Evolutionary conservation across 352 stramenopile genomes (phyloP), one percentile per base, ranked within the genome.

Genomic region (Globisporangium paroecandrum): DNA sequence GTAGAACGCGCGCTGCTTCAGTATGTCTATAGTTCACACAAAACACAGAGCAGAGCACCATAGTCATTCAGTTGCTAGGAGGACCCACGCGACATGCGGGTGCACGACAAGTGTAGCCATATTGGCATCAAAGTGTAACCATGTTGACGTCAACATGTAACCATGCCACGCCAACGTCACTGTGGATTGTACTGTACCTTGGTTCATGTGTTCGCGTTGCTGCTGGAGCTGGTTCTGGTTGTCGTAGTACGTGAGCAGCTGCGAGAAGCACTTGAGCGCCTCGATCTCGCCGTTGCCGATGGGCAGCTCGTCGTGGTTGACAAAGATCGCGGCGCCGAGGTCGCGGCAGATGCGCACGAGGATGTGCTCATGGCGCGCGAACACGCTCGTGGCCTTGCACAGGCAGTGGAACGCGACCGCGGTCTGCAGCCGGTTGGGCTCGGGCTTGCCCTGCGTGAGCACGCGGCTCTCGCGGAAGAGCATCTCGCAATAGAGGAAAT

Each of bases 331-430:
- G 6, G 73, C 74, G 2, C 75, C 76, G 7, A 93, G 75, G 58
- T 89, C 84, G 1, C 69, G 67, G 66, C 82, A 91, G 59, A 93
- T 91, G 6, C 74, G 77, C 24, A 72, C 66, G 8, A 91, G 66
- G 18, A 91, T 75, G 13, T 70, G 60, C 53, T 93, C 83, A 55
- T 90, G 84, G 20, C 83, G 78, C 10, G 66, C 74, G 62, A 93
- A 93, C 3, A 93, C 66, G 29, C 73, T 68, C 0, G 78, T 81
- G 8, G 85, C 85, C 12, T 83, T 79, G 53, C 82, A 90, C 58
- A 93, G 61, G 58, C 85, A 93, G 58, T 93, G 81, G 66, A 93
- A 91, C 8, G 85, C 85, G 34, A 91, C 73, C 1, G 85, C 85
- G 0, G 85, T 91, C 63, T 90, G 82, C 27, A 93, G 68, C 0